Conservation (phyloP, 345 rosid genomes). For the Camelina sativa region DNA sequence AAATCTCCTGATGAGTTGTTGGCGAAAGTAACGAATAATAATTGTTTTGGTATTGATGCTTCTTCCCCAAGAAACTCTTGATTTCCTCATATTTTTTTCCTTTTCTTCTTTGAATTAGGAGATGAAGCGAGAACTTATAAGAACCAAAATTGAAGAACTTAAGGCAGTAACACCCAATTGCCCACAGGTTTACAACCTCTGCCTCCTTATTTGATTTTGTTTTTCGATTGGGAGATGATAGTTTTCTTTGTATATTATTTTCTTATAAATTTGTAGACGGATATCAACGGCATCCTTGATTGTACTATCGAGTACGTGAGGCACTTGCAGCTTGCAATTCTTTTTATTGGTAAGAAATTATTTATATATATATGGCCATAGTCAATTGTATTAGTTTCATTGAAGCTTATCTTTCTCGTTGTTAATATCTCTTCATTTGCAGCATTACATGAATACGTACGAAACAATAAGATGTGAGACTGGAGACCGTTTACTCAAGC, state of each 20-base stretch:
- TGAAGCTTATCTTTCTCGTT: neutral
- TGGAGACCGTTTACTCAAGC: neutral
- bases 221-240: neutral
- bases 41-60: neutral
- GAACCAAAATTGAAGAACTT: constrained; percentile 3
- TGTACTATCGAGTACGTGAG: neutral
- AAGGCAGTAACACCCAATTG: constrained; percentile 19
- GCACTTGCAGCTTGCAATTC: neutral
- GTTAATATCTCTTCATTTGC: constrained; percentile 6
- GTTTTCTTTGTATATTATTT: neutral
- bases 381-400: neutral
- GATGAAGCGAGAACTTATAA: constrained; percentile 1
- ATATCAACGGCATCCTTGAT: constrained; percentile 16
- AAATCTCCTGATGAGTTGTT: neutral
- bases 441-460: neutral
- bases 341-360: neutral
- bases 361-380: neutral
- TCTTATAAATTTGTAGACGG: constrained; percentile 3
- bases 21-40: neutral
- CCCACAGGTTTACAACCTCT: constrained; percentile 17
- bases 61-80: constrained; percentile 11
- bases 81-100: neutral
- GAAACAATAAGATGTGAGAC: neutral
- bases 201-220: neutral
- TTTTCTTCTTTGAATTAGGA: neutral